Evolutionary conservation across 768 basidiomycete genomes (phyloP).

Genomic region (Trametes coccinea): DNA sequence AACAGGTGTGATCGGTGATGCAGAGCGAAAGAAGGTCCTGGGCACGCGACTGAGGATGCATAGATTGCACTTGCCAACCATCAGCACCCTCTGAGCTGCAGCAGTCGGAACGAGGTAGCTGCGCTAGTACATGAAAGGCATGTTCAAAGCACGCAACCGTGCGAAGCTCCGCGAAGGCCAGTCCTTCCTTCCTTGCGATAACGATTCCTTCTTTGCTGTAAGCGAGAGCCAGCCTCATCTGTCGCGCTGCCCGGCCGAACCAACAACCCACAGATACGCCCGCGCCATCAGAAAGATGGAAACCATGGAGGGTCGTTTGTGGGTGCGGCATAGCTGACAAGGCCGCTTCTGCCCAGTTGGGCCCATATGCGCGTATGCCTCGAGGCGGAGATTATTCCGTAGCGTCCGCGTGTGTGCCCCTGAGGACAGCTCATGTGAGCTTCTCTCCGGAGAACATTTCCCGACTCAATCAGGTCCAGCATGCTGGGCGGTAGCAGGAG

Average conservation of each 20-base stretch:
- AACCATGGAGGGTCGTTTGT: neutral
- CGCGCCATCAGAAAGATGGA: neutral
- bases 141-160: neutral
- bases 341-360: no score
- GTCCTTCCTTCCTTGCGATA: neutral
- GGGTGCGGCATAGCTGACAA: no score
- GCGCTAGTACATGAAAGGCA: constrained; percentile 4
- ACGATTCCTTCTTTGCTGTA: no score
- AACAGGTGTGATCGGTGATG: constrained; percentile 3
- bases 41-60: neutral
- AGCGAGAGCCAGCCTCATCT: no score
- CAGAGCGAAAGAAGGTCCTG: neutral
- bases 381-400: constrained; percentile 16
- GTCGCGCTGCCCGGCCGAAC: no score
- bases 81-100: neutral
- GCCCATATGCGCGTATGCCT: neutral
- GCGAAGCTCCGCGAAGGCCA: neutral
- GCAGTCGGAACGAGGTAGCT: neutral
- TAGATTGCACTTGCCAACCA: neutral
- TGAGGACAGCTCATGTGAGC: constrained; percentile 3
- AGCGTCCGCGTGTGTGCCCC: constrained; percentile 9
- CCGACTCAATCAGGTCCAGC: no score
- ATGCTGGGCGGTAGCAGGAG: no score
- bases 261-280: no score
- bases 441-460: no score